Evolutionary conservation across 129 eudicot genomes (phyloP).

Genomic region (Oenanthe sinensis): DNA sequence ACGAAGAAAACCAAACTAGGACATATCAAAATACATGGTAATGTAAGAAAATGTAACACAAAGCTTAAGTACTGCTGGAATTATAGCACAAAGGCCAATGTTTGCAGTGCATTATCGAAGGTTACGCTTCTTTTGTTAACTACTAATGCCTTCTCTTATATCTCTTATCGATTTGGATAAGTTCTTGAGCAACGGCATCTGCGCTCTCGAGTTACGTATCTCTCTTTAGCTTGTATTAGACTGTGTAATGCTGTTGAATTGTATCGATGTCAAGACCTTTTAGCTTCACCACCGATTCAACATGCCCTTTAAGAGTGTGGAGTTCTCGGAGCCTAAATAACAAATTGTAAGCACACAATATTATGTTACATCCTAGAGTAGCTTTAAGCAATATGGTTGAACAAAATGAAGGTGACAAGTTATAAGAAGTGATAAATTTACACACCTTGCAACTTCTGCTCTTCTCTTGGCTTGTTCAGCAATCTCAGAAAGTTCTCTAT

Average conservation of each 20-base stretch:
- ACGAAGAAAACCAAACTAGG: conserved; percentile 8
- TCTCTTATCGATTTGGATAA: conserved; percentile 2
- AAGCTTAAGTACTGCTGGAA: neutral
- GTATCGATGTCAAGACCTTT: conserved; percentile 87
- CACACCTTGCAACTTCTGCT: conserved; percentile 92
- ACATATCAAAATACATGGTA: neutral
- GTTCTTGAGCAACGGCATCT: neutral
- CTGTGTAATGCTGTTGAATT: conserved; percentile 89
- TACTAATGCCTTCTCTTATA: conserved; percentile 28
- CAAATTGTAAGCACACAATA: too few relatives aligned
- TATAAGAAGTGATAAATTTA: neutral
- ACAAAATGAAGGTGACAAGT: neutral
- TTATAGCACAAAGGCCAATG: conserved; percentile 20
- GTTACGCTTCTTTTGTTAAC: conserved; percentile 7
- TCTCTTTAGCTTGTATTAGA: conserved; percentile 25
- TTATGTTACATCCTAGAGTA: neutral
- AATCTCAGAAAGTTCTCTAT: conserved; percentile 84
- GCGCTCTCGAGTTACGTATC: neutral
- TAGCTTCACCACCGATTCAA: conserved; percentile 91
- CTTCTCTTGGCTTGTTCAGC: conserved; percentile 97
- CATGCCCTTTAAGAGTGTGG: conserved; percentile 91
- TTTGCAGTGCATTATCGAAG: neutral
- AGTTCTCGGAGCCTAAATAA: conserved; percentile 76
- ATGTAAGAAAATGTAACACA: neutral
- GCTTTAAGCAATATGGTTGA: neutral